Evolutionary conservation across 805 yeast genomes (phyloP).

Genomic region (Cyberlindnera mycetangii): DNA sequence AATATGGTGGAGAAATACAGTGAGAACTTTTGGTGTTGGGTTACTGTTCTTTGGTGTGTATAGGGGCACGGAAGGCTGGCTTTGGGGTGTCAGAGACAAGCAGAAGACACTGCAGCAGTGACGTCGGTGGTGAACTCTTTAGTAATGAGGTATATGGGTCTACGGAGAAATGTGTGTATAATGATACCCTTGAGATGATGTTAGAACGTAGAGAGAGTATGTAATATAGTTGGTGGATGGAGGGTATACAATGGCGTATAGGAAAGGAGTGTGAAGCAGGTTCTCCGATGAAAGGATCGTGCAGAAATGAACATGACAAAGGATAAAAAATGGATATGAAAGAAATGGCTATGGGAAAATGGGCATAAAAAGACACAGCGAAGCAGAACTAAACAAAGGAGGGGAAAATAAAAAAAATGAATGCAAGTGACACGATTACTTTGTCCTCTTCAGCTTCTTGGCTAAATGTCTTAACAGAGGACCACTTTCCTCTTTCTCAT

Average conservation of each 20-base stretch:
- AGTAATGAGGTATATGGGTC: no score
- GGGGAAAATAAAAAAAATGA: background rate
- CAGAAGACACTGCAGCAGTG: background rate
- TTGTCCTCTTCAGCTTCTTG: slow-evolving; percentile 29
- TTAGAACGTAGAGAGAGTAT: no score
- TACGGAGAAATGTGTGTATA: no score
- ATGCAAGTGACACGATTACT: background rate
- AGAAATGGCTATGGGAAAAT: no score
- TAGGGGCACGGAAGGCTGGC: slow-evolving; percentile 63
- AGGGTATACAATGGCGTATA: no score
- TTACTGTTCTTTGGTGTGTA: slow-evolving; percentile 56
- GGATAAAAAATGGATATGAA: no score
- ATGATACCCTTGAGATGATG: no score
- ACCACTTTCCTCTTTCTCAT: slow-evolving; percentile 31
- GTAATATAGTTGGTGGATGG: no score
- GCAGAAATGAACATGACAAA: no score
- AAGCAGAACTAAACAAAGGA: background rate
- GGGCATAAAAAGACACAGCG: no score
- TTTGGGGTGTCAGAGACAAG: slow-evolving; percentile 39
- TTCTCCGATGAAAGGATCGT: no score
- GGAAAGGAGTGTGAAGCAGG: no score
- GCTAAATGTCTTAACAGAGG: slow-evolving; percentile 42
- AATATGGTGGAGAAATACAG: slow-evolving; percentile 57
- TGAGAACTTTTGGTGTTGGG: slow-evolving; percentile 52
- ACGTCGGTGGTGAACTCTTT: background rate